Base-by-base conservation (phyloP, 768 basidiomycete genomes). In the Lentinula lateritia region DNA sequence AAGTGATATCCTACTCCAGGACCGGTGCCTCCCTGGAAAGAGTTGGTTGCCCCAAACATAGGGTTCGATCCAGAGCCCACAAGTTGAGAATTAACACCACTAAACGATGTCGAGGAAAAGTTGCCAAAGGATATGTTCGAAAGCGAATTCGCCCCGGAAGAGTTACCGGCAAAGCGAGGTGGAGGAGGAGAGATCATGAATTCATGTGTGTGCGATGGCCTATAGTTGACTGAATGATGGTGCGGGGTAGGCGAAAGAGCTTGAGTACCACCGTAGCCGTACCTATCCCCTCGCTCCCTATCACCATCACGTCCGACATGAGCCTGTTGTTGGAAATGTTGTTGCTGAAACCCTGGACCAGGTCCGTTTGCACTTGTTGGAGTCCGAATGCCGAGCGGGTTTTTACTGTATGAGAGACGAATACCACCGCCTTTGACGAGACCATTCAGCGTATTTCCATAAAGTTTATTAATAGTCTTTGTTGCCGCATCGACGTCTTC, bases 361-460 rank as follows among this genome's bases (percentile, higher is more conserved):
- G 67, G 73, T 42, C 73, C 74, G 28, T 73, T 73, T 20, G 81
- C 79, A 66, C 84, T 87, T 13, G 87, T 90, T 10, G 90, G 88
- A 7, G 90, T 91, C 52, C 91, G 88, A 55, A 93, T 90, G 50
- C 95, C 95, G n/a, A 98, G 82, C 6, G 95, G 95, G 72, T 98
- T 97, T 83, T 97, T 98, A 76, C 94, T 96, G 75, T 96, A 99
- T 6, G 95, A 97, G 59, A 99, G 76, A 43, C 97, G 88, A 63
- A 99, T 98, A n/a, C 93, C 92, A 45, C 89, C 90, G 63, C 93
- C 92, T 76, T 97, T 98, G 71, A 99, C 90, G 32, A 95, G 76
- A 7, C 96, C 95, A 62, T 87, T 85, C 45, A 99, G 79, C n/a
- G 86, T 92, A 70, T 95, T 83, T 28, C 97, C 97, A 61, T 97